Evolutionary conservation across 1,284 basidiomycete genomes (phyloP), one percentile per base, ranked within the genome.

Genomic region (Taiwanofungus camphoratus): DNA sequence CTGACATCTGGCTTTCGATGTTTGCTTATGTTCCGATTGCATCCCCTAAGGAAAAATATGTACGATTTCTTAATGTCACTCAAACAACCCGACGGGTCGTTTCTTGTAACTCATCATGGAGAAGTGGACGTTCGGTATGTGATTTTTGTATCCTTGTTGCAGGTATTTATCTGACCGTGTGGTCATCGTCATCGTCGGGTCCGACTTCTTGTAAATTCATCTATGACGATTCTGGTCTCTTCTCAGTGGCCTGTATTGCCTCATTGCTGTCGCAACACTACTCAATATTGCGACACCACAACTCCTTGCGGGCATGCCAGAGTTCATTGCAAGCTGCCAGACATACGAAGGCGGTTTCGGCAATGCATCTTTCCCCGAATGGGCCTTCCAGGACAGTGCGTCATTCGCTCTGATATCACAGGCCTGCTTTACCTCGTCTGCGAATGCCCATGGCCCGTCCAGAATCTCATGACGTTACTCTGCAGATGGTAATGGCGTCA

Each of bases 291-390:
- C 95, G 36, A 98, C 95, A 0, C 91, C 92, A 0, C 88, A 90
- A 50, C 80, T 99, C 15, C 71, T 95, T 2, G 62, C 62, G n/a
- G 79, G 79, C 2, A 76, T 76, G 0, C 70, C 80, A 1, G 71
- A 65, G 8, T 87, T 86, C 64, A 64, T 87, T 39, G 76, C 74
- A 1, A 87, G 84, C 8, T 97, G 93, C 59, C 96, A 99, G 65
- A 99, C 94, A 0, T 99, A 95, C 67, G 96, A 99, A 66, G 96
- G 96, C 27, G 95, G 96, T 0, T 94, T 99, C 57, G 78, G 92
- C 0, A 89, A 87, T 3, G 74, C 91, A 0, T 88, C 90, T 0
- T 83, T 89, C 42, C 82, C 88, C 0, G 59, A 53, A 22, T 62
- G 61, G 61, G 58, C 55, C 11, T 55, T 60, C 36, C 45, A 44